Evolutionary conservation across 164 flowering plant species (phyloP).

Genomic region (Nymphaea colorata): DNA sequence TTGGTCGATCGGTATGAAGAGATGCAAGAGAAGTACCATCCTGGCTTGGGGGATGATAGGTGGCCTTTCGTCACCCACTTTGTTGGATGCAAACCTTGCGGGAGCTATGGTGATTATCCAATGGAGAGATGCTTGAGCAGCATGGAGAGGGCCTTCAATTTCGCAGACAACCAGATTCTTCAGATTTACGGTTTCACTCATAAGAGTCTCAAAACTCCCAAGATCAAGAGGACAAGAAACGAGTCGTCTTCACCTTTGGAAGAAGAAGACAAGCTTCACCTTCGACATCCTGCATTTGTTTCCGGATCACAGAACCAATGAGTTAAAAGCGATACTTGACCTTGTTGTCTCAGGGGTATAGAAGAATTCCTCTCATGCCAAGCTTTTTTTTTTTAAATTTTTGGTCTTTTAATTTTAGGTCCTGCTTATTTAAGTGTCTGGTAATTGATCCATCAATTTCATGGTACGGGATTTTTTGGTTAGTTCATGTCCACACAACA

Average conservation of each 20-base stretch:
- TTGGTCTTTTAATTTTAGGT: background rate
- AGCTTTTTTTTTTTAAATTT: background rate
- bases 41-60: constrained; percentile 87
- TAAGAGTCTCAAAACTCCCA: constrained; percentile 70
- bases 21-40: constrained; percentile 82
- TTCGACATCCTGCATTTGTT: constrained; percentile 30
- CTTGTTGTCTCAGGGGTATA: constrained; percentile 4
- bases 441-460: background rate
- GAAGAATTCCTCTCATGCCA: background rate
- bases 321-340: constrained; percentile 1
- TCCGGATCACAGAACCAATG: constrained; percentile 18
- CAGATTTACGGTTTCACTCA: constrained; percentile 80
- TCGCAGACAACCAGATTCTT: constrained; percentile 91
- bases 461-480: background rate
- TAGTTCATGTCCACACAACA: background rate
- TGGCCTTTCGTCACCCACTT: constrained; percentile 99
- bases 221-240: constrained; percentile 69
- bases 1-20: constrained; percentile 80
- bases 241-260: constrained; percentile 66
- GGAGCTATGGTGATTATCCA: constrained; percentile 84
- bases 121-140: constrained; percentile 75
- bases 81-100: constrained; percentile 95
- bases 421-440: background rate
- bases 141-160: constrained; percentile 92
- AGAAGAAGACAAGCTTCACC: constrained; percentile 50